A percentile compares a stretch with the other conserved stretches of the same genome.
Evolutionary conservation across 768 basidiomycete species (phyloP).

Genomic region (Suillus subluteus): DNA sequence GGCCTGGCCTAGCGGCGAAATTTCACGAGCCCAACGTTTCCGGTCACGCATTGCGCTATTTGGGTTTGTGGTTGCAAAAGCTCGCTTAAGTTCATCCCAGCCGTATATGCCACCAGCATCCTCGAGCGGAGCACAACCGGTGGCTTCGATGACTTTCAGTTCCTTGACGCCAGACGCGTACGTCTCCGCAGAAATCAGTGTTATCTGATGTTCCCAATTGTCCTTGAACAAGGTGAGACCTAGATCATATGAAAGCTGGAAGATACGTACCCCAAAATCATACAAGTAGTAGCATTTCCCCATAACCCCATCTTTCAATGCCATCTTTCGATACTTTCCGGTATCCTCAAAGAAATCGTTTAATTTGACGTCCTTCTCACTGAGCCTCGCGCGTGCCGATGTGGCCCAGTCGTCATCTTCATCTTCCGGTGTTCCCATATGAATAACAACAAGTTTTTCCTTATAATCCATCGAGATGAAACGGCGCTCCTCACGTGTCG

Average conservation of each 20-base stretch:
- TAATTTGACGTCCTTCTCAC: conserved; percentile 16
- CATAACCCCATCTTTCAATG: conserved; percentile 11
- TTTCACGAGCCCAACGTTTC: not conserved
- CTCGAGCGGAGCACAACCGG: conserved; percentile 7
- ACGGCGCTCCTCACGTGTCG: not conserved
- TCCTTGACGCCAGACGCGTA: not conserved
- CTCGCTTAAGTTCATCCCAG: conserved; percentile 14
- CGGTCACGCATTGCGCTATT: not conserved
- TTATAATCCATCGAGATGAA: conserved; percentile 9
- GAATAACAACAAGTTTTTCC: conserved; percentile 5
- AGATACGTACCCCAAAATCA: conserved; percentile 22
- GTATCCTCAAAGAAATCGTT: conserved; percentile 14
- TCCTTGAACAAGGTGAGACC: conserved; percentile 17
- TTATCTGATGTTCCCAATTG: conserved; percentile 23
- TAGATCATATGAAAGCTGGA: not conserved
- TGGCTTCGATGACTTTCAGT: conserved; percentile 10
- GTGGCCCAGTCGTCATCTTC: conserved; percentile 13
- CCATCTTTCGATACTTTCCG: conserved; percentile 5
- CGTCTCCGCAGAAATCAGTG: not conserved
- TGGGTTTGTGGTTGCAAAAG: conserved; percentile 12
- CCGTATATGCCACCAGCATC: conserved; percentile 9
- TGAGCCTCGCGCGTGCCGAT: not conserved
- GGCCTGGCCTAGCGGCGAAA: conserved; percentile 2
- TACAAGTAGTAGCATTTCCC: conserved; percentile 21
- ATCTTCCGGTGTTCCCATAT: conserved; percentile 6